These are phyloP conservation scores for Hymenoscyphus repandus DNA, from an alignment of 2,329 filamentous ascomycete species.

Conservation along the genomic window DNA sequence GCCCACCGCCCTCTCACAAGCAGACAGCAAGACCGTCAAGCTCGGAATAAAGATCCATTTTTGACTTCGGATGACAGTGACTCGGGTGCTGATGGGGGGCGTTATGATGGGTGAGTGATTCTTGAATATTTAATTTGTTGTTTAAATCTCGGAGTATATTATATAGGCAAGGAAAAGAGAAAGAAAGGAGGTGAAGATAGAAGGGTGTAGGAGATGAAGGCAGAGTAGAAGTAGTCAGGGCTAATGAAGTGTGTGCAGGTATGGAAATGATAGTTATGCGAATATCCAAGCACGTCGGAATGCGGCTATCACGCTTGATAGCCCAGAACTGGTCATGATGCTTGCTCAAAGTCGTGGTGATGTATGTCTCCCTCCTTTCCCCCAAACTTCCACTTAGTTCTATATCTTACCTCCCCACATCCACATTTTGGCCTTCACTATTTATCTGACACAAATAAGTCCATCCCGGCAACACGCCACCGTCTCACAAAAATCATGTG, in stretches of 20 bases:
- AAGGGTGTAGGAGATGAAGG: background rate
- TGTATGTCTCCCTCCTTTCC: conserved; percentile 37
- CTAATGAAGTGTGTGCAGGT: conserved; percentile 12
- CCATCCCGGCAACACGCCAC: conserved; percentile 49
- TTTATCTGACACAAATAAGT: conserved; percentile 36
- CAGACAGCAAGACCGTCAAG: conserved; percentile 53
- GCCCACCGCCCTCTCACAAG: conserved; percentile 34
- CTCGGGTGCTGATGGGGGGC: conserved; percentile 15
- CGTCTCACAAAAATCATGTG: conserved; percentile 52
- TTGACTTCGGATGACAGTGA: conserved; percentile 19
- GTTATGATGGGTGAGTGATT: conserved; percentile 17
- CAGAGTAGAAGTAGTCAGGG: background rate
- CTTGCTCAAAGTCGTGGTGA: conserved; percentile 49
- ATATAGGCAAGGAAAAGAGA: background rate
- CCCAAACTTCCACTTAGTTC: background rate
- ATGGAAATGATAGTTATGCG: conserved; percentile 23
- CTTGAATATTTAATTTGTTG: background rate
- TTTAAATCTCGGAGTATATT: background rate
- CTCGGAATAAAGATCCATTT: conserved; percentile 53
- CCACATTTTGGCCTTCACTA: background rate
- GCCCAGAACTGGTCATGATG: conserved; percentile 54
- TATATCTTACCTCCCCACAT: background rate
- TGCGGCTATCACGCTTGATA: conserved; percentile 50
- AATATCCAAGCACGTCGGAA: conserved; percentile 34
- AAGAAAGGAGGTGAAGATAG: background rate